These are phyloP conservation scores for Monosporascus sp. DNA, from an alignment of 2,329 filamentous ascomycete genomes.

Conservation along the genomic window DNA sequence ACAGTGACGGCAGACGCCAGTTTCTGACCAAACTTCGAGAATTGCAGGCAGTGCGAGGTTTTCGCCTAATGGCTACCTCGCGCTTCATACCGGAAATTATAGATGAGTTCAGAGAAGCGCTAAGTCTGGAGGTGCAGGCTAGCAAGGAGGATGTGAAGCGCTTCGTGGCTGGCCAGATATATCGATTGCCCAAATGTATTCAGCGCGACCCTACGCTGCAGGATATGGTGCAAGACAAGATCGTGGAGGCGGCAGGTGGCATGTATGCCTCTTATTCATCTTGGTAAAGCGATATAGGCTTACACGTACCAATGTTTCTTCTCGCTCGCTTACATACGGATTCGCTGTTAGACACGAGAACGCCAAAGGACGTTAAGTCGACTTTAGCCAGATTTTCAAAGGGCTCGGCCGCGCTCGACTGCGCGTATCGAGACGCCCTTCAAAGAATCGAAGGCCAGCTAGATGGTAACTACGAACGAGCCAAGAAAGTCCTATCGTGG, in stretches of 20 bases:
- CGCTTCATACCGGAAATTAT: constrained; percentile 10
- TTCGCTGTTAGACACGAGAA: constrained; percentile 25
- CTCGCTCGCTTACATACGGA: constrained; percentile 30
- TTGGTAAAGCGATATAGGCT: constrained; percentile 3
- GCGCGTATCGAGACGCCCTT: constrained; percentile 36
- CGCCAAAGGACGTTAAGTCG: constrained; percentile 23
- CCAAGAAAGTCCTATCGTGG: constrained; percentile 34
- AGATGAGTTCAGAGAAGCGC: constrained; percentile 1
- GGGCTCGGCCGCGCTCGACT: constrained; percentile 25
- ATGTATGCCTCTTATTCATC: constrained; percentile 22
- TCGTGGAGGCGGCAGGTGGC: constrained; percentile 18
- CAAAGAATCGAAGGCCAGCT: constrained; percentile 34
- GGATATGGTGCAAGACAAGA: constrained; percentile 10
- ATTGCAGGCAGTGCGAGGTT: constrained; percentile 2
- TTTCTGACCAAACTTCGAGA: constrained; percentile 7
- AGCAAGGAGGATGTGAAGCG: constrained; percentile 20
- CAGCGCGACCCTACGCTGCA: constrained; percentile 7
- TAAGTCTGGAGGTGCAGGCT: constrained; percentile 24
- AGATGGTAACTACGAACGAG: constrained; percentile 23
- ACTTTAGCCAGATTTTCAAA: constrained; percentile 26
- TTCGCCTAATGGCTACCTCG: constrained; percentile 13
- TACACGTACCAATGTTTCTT: constrained; percentile 27
- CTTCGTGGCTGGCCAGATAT: constrained; percentile 20
- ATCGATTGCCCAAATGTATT: constrained; percentile 11
- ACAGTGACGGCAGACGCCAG: not conserved